Conservation (phyloP, 1,284 basidiomycete species). For the Leccinum fallax region DNA sequence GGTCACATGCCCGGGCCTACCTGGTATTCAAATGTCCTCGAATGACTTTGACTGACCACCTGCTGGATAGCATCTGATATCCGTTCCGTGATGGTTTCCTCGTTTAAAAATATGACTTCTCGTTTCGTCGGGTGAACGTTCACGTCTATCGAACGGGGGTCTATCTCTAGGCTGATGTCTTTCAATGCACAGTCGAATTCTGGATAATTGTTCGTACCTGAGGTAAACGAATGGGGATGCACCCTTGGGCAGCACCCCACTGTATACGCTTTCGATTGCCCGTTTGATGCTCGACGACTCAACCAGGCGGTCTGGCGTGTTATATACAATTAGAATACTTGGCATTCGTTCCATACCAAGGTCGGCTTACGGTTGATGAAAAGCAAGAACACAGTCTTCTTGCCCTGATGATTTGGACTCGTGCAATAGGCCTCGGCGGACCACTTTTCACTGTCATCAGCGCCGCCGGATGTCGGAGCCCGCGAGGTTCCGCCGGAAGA, state of each 20-base stretch:
- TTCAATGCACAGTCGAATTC: slow-evolving; percentile 1
- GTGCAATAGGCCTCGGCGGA: slow-evolving; percentile 79
- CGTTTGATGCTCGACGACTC: slow-evolving; percentile 88
- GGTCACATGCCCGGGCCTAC: slow-evolving; percentile 37
- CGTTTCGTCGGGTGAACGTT: slow-evolving; percentile 99
- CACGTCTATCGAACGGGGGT: slow-evolving; percentile 90
- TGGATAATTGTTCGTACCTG: slow-evolving; percentile 50
- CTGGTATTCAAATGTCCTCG: slow-evolving; percentile 84
- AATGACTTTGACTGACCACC: slow-evolving; percentile 68
- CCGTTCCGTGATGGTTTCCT: slow-evolving; percentile 84
- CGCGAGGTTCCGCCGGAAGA: slow-evolving; percentile 11
- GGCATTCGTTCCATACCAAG: background rate
- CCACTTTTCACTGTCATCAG: slow-evolving; percentile 55
- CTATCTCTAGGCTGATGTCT: slow-evolving; percentile 69
- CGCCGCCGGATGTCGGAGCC: slow-evolving; percentile 24
- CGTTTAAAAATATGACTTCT: slow-evolving; percentile 94
- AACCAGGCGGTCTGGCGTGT: slow-evolving; percentile 81
- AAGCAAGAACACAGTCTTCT: slow-evolving; percentile 84
- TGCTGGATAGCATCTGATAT: slow-evolving; percentile 78
- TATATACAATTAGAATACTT: background rate
- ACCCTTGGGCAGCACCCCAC: slow-evolving; percentile 88
- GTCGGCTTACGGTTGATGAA: slow-evolving; percentile 90
- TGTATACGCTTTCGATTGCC: slow-evolving; percentile 88
- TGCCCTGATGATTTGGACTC: slow-evolving; percentile 87
- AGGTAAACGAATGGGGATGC: slow-evolving; percentile 91